These are phyloP conservation scores for Exophiala xenobiotica DNA, from an alignment of 2,329 filamentous ascomycete species.

Conservation along the genomic window DNA sequence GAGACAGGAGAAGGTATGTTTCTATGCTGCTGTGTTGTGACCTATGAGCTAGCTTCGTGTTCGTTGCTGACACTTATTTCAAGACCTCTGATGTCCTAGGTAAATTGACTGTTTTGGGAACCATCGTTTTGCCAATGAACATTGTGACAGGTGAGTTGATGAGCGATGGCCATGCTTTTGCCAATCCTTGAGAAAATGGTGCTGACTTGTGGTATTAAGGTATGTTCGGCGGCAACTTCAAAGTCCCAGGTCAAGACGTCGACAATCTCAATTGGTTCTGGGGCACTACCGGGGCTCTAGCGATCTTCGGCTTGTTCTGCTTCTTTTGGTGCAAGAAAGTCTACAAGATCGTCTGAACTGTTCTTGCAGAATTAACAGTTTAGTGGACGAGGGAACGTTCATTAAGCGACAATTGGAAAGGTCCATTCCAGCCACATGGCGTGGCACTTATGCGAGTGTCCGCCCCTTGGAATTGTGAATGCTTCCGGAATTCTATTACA, in stretches of 20 bases:
- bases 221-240: conserved; percentile 70
- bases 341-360: conserved; percentile 68
- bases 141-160: conserved; percentile 94
- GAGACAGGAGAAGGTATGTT: conserved; percentile 72
- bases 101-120: conserved; percentile 91
- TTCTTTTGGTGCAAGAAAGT: conserved; percentile 81
- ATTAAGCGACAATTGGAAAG: no score
- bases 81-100: conserved; percentile 85
- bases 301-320: conserved; percentile 76
- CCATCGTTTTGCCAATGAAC: conserved; percentile 97
- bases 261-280: conserved; percentile 78
- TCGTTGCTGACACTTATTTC: no score
- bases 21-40: no score
- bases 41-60: no score
- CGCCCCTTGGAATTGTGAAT: no score
- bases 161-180: no score
- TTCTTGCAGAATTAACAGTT: no score
- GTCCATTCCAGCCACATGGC: no score
- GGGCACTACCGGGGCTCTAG: conserved; percentile 68
- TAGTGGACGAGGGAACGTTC: no score
- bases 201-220: conserved; percentile 3
- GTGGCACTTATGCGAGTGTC: no score
- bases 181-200: no score
- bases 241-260: conserved; percentile 85
- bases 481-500: no score